A percentile compares a stretch with the other conserved stretches of the same genome.
Conservation (phyloP, 306 rosid species). For the Corylus heterophylla region DNA sequence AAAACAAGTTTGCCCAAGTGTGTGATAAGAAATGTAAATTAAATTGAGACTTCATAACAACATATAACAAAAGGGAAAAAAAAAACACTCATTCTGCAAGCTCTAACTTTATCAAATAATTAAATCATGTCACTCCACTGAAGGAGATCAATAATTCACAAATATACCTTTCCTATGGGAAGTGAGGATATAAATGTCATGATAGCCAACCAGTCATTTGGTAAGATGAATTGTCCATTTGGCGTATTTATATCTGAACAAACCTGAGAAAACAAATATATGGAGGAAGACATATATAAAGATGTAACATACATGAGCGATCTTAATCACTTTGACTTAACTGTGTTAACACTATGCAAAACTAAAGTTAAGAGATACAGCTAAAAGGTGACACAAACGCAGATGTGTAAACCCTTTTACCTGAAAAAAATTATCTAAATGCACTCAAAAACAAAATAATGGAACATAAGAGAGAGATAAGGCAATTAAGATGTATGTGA, state of each 20-base stretch:
- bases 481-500: too few species aligned
- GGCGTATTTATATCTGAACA: constrained; percentile 98
- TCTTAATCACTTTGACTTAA: not conserved
- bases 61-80: not conserved
- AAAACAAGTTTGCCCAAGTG: constrained; percentile 21
- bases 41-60: constrained; percentile 18
- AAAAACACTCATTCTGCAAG: not conserved
- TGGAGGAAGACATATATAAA: not conserved
- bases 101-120: not conserved
- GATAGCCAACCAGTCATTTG: constrained; percentile 73
- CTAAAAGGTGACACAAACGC: not conserved
- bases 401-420: not conserved
- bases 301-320: not conserved
- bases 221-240: constrained; percentile 71
- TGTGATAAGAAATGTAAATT: not conserved
- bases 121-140: constrained; percentile 9
- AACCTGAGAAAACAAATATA: constrained; percentile 49
- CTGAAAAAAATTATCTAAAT: too few species aligned
- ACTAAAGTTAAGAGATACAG: not conserved
- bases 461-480: too few species aligned
- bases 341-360: not conserved
- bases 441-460: too few species aligned
- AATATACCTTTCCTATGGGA: constrained; percentile 85
- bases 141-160: constrained; percentile 12
- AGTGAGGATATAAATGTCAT: constrained; percentile 85